These are phyloP conservation scores for Lojkania enalia DNA, from an alignment of 2,329 filamentous ascomycete genomes.

Conservation along the genomic window DNA sequence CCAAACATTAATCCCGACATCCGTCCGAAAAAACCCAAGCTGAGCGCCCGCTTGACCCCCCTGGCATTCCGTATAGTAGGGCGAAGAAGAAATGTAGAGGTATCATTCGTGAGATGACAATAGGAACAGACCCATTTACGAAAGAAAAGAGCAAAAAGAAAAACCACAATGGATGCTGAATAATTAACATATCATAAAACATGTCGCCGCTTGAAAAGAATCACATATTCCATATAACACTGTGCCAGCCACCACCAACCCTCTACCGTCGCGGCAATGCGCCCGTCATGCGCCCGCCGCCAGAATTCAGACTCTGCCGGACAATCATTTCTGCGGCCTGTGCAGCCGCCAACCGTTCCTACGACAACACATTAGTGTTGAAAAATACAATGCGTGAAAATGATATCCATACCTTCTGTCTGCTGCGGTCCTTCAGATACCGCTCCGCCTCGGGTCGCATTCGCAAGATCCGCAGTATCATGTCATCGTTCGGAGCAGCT, in stretches of 20 bases:
- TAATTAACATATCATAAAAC: no score
- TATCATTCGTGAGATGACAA: not conserved
- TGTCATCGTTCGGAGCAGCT: conserved; percentile 95
- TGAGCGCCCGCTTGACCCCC: no score
- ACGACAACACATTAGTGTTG: no score
- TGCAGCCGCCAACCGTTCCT: conserved; percentile 82
- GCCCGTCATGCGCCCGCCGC: conserved; percentile 57
- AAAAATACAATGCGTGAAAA: not conserved
- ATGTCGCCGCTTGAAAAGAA: no score
- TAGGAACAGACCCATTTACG: not conserved
- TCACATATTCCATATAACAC: no score
- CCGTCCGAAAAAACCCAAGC: no score
- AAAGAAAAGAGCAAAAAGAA: no score
- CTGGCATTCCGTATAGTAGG: no score
- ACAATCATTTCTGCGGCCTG: conserved; percentile 94
- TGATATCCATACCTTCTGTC: conserved; percentile 71
- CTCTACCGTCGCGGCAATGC: conserved; percentile 23
- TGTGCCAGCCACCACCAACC: no score
- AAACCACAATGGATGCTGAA: no score
- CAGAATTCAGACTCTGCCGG: conserved; percentile 77
- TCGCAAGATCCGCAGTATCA: conserved; percentile 91
- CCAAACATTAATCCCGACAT: no score
- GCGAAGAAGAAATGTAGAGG: no score
- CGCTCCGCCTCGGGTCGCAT: conserved; percentile 89
- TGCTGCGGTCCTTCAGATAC: conserved; percentile 86